phyloP scores from a whole-genome alignment of 140 eudicot genomes.

The Cichorium intybus region DNA sequence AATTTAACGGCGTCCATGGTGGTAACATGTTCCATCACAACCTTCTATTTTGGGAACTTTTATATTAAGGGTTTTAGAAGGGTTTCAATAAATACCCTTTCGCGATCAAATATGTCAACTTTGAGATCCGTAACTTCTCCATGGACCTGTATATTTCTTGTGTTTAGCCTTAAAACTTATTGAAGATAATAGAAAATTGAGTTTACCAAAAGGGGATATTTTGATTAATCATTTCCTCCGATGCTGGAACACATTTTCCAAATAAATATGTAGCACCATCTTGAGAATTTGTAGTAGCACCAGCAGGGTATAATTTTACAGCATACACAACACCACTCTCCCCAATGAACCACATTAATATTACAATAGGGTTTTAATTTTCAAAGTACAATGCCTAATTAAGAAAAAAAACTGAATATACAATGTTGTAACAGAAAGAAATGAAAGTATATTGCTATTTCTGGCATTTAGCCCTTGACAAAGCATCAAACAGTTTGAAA shows the following conservation, averaged over 20 bases:
- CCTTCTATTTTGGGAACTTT: conserved; percentile 70
- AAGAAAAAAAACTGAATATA: too few species aligned
- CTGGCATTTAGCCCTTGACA: too few species aligned
- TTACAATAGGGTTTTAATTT: too few species aligned
- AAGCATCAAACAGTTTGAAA: too few species aligned
- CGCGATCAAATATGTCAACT: conserved; percentile 92
- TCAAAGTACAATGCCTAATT: too few species aligned
- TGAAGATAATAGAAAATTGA: not conserved
- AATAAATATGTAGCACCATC: conserved; percentile 97
- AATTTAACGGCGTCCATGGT: conserved; percentile 85
- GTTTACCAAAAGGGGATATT: conserved; percentile 86
- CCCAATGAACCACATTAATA: too few species aligned
- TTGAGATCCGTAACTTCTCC: conserved; percentile 92
- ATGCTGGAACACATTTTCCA: conserved; percentile 87
- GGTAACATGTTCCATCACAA: conserved; percentile 98
- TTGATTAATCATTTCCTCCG: conserved; percentile 86
- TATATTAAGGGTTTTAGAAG: conserved; percentile 66
- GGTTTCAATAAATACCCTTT: conserved; percentile 77
- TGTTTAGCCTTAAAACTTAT: not conserved
- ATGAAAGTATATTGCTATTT: too few species aligned
- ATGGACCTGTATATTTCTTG: conserved; percentile 59
- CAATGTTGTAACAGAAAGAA: too few species aligned
- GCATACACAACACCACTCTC: conserved; percentile 88
- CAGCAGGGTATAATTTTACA: conserved; percentile 97
- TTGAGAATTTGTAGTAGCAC: conserved; percentile 99